phyloP scores from a whole-genome alignment of 495 filamentous ascomycete genomes.

The Penicillium maclennaniae region DNA sequence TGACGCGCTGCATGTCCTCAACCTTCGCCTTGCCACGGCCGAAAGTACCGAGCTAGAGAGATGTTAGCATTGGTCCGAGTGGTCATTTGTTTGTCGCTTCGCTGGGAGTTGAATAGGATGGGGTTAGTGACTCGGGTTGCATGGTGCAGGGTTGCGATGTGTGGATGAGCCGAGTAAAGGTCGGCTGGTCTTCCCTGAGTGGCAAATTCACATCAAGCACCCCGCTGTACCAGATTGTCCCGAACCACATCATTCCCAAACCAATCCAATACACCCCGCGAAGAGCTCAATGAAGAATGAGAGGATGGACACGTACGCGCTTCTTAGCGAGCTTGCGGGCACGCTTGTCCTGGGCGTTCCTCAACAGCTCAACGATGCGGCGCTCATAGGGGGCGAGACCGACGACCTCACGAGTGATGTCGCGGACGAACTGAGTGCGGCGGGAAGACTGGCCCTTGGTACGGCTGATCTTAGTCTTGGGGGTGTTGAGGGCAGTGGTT shows the following conservation, averaged over 20 bases:
- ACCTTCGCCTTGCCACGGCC: slow-evolving; percentile 98
- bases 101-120: background rate
- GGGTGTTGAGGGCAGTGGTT: slow-evolving; percentile 76
- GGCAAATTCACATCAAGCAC: slow-evolving; percentile 1
- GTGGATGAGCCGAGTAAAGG: background rate
- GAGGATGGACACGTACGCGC: slow-evolving; percentile 60
- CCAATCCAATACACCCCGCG: slow-evolving; percentile 2
- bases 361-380: slow-evolving; percentile 95
- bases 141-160: background rate
- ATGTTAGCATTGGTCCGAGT: slow-evolving; percentile 15
- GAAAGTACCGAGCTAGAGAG: slow-evolving; percentile 82
- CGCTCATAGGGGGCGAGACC: slow-evolving; percentile 96
- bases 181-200: background rate
- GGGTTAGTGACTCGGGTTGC: background rate
- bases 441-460: slow-evolving; percentile 90
- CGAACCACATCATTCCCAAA: background rate
- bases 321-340: slow-evolving; percentile 99
- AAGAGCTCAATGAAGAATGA: background rate
- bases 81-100: background rate
- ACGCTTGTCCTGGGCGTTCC: slow-evolving; percentile 99
- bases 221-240: background rate
- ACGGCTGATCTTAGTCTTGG: slow-evolving; percentile 81
- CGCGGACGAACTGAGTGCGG: slow-evolving; percentile 87
- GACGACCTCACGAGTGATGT: slow-evolving; percentile 90
- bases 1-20: slow-evolving; percentile 94